phyloP scores from a whole-genome alignment of 2,329 filamentous ascomycete species.

The Penicillium sp. region DNA sequence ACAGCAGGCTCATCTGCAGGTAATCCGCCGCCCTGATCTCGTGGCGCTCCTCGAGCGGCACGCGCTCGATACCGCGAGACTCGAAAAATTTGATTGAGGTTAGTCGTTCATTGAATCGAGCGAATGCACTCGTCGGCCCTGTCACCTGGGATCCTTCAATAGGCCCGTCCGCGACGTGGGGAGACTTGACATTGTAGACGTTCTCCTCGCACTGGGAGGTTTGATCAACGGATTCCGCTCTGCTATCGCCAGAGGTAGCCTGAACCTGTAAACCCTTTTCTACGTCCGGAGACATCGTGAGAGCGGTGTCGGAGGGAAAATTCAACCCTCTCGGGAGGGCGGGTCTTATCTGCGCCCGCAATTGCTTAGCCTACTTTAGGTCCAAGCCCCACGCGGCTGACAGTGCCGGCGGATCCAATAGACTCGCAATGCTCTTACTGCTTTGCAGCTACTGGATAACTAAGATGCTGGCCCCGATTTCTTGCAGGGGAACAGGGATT shows the following conservation, averaged over 20 bases:
- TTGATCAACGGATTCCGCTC: no score
- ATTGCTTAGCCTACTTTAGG: neutral
- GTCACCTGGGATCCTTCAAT: neutral
- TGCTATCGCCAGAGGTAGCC: neutral
- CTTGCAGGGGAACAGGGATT: no score
- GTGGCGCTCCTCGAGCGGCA: conserved; percentile 50
- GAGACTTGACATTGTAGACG: neutral
- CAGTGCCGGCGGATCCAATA: neutral
- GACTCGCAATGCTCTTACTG: no score
- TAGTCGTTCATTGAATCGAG: neutral
- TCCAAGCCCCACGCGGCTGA: neutral
- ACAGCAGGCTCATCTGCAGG: conserved; percentile 27
- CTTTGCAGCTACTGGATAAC: no score
- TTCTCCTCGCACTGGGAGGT: neutral
- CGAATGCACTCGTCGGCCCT: neutral
- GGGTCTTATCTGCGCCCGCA: neutral
- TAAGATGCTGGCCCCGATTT: no score
- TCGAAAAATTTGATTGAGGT: conserved; percentile 32
- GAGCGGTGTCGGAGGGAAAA: neutral
- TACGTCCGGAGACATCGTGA: neutral
- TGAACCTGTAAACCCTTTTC: neutral
- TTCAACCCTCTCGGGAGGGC: neutral
- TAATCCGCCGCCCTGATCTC: conserved; percentile 33
- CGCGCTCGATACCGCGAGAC: conserved; percentile 55
- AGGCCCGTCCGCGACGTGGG: neutral